phyloP scores from a whole-genome alignment of 2,329 filamentous ascomycete genomes.

The Diaporthe caulivora region DNA sequence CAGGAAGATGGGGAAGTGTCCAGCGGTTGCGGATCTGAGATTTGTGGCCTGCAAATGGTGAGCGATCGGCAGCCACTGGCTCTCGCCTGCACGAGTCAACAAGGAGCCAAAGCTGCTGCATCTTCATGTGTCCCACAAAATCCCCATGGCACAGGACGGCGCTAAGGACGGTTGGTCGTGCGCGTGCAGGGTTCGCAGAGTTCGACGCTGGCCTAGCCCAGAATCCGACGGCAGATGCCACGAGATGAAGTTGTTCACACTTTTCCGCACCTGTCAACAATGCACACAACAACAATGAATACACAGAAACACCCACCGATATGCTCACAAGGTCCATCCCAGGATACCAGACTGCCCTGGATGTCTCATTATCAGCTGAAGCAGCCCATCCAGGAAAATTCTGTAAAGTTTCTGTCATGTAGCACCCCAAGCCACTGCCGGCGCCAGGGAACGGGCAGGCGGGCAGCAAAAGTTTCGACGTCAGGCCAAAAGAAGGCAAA shows the following conservation, averaged over 20 bases:
- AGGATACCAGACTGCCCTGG: background rate
- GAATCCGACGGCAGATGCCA: conserved; percentile 16
- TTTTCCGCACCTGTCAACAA: background rate
- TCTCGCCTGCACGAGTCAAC: conserved; percentile 20
- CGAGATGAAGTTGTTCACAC: background rate
- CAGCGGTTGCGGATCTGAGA: conserved; percentile 16
- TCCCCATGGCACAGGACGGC: conserved; percentile 33
- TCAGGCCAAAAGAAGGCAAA: conserved; percentile 25
- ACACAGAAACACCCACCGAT: background rate
- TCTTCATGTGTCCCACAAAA: conserved; percentile 28
- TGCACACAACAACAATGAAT: background rate
- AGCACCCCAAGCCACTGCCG: background rate
- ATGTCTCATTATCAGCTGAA: background rate
- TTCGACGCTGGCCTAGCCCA: conserved; percentile 12
- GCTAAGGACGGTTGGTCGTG: conserved; percentile 10
- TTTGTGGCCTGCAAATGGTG: background rate
- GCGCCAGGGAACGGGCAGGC: background rate
- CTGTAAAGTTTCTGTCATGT: conserved; percentile 26
- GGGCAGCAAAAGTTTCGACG: background rate
- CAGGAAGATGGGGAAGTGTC: background rate
- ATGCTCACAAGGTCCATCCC: background rate
- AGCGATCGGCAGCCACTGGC: background rate
- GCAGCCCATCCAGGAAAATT: background rate
- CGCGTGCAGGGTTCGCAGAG: background rate
- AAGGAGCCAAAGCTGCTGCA: conserved; percentile 4